These are phyloP conservation scores for Cystobasidium pallidum DNA, from an alignment of 1,284 basidiomycete genomes.

Conservation along the genomic window DNA sequence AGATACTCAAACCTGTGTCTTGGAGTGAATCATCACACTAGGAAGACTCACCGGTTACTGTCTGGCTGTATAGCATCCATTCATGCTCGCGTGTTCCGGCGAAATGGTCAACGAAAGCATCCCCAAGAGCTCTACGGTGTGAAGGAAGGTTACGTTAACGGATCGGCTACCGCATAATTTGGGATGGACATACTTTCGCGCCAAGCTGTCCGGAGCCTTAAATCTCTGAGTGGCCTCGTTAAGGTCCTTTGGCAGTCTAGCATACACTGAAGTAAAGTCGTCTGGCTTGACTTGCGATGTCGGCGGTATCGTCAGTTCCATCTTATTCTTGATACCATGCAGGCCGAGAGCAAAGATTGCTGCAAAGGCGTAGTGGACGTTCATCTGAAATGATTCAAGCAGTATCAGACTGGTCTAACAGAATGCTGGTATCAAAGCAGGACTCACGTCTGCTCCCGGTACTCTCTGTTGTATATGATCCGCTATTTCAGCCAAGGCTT, in stretches of 20 bases:
- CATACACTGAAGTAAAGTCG: conserved; percentile 65
- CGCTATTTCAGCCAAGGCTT: neutral
- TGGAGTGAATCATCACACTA: neutral
- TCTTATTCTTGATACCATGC: conserved; percentile 79
- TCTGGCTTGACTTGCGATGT: conserved; percentile 51
- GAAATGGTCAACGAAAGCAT: conserved; percentile 89
- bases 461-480: conserved; percentile 62
- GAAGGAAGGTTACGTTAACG: neutral
- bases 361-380: conserved; percentile 83
- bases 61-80: conserved; percentile 43
- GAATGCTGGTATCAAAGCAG: neutral
- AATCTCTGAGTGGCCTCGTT: conserved; percentile 78
- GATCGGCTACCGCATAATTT: no score
- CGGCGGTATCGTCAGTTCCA: conserved; percentile 71
- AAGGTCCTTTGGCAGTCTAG: conserved; percentile 65
- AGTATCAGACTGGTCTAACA: neutral
- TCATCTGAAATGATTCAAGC: conserved; percentile 58
- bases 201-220: conserved; percentile 75
- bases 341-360: conserved; percentile 85
- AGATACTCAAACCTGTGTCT: no score
- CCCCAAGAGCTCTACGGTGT: conserved; percentile 67
- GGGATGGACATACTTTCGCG: conserved; percentile 67
- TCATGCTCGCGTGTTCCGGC: conserved; percentile 71
- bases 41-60: conserved; percentile 11
- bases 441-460: conserved; percentile 86